phyloP scores from a whole-genome alignment of 345 rosid species.

The Arabidopsis arenosa region DNA sequence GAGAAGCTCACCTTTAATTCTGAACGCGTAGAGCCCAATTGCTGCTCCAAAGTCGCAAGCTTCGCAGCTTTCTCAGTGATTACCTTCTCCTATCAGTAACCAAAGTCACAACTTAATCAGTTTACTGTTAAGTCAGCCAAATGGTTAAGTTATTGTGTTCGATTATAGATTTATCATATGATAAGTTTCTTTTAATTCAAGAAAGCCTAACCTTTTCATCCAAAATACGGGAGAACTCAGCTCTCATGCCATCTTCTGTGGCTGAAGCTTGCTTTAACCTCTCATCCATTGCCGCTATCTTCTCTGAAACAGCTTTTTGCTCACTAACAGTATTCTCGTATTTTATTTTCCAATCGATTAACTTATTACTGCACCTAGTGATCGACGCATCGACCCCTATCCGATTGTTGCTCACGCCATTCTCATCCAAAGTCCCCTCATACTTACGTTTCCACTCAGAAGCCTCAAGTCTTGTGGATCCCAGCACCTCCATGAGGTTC shows the following conservation, averaged over 20 bases:
- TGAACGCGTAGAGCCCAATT: constrained; percentile 36
- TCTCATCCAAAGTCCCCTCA: constrained; percentile 46
- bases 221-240: constrained; percentile 45
- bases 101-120: constrained; percentile 26
- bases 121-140: constrained; percentile 14
- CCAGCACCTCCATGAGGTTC: constrained; percentile 47
- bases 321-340: constrained; percentile 48
- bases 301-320: constrained; percentile 42
- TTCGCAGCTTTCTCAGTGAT: constrained; percentile 45
- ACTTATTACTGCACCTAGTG: constrained; percentile 30
- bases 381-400: constrained; percentile 22
- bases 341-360: constrained; percentile 52
- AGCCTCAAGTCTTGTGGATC: constrained; percentile 52
- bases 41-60: constrained; percentile 48
- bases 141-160: background rate
- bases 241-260: constrained; percentile 41
- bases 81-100: constrained; percentile 48
- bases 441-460: constrained; percentile 53
- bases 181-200: background rate
- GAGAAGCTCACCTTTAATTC: constrained; percentile 49
- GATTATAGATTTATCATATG: background rate
- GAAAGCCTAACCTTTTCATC: constrained; percentile 48
- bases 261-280: constrained; percentile 36
- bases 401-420: constrained; percentile 28
- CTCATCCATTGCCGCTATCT: constrained; percentile 44